A percentile compares a stretch with the other conserved stretches of the same genome.
These are phyloP conservation scores for Raphanus raphanistrum DNA, from an alignment of 345 rosid genomes.

Conservation along the genomic window DNA sequence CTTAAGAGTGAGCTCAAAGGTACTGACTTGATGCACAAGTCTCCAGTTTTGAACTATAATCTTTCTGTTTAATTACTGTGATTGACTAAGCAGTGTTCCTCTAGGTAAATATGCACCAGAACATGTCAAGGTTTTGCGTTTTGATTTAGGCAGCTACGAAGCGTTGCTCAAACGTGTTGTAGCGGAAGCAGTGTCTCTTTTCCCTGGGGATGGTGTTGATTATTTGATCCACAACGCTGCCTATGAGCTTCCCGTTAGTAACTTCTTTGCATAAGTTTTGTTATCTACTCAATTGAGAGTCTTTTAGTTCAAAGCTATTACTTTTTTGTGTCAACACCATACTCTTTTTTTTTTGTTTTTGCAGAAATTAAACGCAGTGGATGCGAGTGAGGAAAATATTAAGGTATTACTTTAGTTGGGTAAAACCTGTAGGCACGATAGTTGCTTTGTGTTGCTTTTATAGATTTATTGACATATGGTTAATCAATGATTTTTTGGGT, in stretches of 20 bases:
- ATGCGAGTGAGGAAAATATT: constrained; percentile 66
- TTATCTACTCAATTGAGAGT: not conserved
- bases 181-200: constrained; percentile 65
- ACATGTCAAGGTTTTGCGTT: constrained; percentile 70
- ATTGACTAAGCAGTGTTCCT: not conserved
- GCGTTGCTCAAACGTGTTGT: constrained; percentile 63
- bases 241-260: constrained; percentile 83
- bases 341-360: not conserved
- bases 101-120: constrained; percentile 79
- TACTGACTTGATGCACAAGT: constrained; percentile 27
- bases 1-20: constrained; percentile 74
- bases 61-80: constrained; percentile 1
- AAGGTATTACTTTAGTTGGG: constrained; percentile 49
- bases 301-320: constrained; percentile 3
- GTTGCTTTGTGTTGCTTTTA: not conserved
- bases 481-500: constrained; percentile 18
- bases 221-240: constrained; percentile 88
- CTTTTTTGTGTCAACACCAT: not conserved
- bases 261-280: not conserved
- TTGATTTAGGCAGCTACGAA: constrained; percentile 72
- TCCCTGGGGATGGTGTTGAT: constrained; percentile 36
- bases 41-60: not conserved
- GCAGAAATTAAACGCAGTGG: constrained; percentile 84
- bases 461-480: not conserved
- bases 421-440: not conserved